Evolutionary conservation across 768 basidiomycete genomes (phyloP).

Genomic region (Harrya chromipes): DNA sequence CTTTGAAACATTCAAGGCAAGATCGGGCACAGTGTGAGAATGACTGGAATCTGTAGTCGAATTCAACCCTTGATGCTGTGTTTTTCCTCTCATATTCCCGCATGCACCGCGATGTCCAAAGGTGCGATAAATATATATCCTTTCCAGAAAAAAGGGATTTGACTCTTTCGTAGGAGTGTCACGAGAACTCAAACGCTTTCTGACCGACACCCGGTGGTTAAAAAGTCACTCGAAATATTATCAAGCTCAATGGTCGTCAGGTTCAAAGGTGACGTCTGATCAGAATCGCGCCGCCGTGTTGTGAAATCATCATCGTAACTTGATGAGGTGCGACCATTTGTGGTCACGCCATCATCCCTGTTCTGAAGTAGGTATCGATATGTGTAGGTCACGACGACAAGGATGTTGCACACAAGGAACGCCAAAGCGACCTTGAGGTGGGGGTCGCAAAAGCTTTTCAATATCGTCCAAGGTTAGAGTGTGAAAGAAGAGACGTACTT

Average conservation of each 20-base stretch:
- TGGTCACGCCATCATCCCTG: background rate
- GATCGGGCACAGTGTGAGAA: too few relatives aligned
- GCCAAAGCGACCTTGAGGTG: conserved; percentile 14
- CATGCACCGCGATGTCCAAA: too few relatives aligned
- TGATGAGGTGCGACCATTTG: background rate
- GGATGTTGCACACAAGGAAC: conserved; percentile 20
- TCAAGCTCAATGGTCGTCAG: conserved; percentile 13
- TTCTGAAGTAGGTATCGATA: conserved; percentile 12
- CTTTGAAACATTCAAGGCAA: too few relatives aligned
- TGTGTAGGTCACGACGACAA: conserved; percentile 20
- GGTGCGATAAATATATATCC: too few relatives aligned
- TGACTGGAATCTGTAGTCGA: too few relatives aligned
- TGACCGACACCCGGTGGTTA: background rate
- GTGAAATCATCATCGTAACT: conserved; percentile 18
- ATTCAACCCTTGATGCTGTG: too few relatives aligned
- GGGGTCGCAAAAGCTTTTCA: background rate
- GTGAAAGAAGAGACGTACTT: conserved; percentile 8
- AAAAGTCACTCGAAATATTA: background rate
- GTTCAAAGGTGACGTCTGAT: background rate
- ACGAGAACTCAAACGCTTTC: background rate
- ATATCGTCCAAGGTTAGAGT: background rate
- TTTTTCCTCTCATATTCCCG: too few relatives aligned
- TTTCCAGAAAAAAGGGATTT: too few relatives aligned
- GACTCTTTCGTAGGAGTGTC: background rate
- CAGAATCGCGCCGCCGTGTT: background rate